Evolutionary conservation across 495 filamentous ascomycete species (phyloP).

Genomic region (Trichoderma erinaceum): DNA sequence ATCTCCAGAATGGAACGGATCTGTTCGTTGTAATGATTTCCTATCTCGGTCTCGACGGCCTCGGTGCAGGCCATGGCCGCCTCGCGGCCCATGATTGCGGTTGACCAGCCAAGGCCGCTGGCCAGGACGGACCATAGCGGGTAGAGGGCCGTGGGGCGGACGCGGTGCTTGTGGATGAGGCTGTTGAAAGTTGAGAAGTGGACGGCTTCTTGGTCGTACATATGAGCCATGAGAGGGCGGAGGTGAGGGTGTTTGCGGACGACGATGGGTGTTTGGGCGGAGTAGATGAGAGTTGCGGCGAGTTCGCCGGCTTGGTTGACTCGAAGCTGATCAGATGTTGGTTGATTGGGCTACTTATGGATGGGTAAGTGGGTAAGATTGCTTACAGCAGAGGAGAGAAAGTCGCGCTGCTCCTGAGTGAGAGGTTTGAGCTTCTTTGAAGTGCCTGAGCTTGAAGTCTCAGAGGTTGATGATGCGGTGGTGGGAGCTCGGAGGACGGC

Average conservation of each 20-base stretch:
- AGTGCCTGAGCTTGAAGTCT: conserved; percentile 4
- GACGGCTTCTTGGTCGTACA: conserved; percentile 92
- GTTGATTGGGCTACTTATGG: not conserved
- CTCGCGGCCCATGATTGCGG: conserved; percentile 83
- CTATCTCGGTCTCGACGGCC: conserved; percentile 97
- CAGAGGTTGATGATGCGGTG: not conserved
- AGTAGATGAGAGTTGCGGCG: conserved; percentile 81
- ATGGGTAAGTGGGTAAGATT: conserved; percentile 8
- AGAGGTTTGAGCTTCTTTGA: conserved; percentile 55
- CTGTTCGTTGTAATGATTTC: conserved; percentile 91
- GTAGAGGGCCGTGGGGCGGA: conserved; percentile 91
- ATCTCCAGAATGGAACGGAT: conserved; percentile 74
- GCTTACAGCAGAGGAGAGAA: conserved; percentile 68
- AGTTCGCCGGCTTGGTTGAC: conserved; percentile 91
- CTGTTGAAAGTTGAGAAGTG: conserved; percentile 82
- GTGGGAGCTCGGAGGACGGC: not conserved
- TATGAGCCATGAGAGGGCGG: conserved; percentile 85
- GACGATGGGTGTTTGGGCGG: conserved; percentile 66
- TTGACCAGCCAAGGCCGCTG: conserved; percentile 80
- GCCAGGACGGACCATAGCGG: conserved; percentile 84
- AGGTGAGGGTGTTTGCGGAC: conserved; percentile 79
- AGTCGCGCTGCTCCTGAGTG: conserved; percentile 61
- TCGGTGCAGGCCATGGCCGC: conserved; percentile 99
- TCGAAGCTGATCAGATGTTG: conserved; percentile 46
- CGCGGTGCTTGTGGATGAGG: conserved; percentile 77